A percentile compares a stretch with the other conserved stretches of the same genome.
Evolutionary conservation across 83 land plant species (phyloP).

Genomic region (Picea mariana): DNA sequence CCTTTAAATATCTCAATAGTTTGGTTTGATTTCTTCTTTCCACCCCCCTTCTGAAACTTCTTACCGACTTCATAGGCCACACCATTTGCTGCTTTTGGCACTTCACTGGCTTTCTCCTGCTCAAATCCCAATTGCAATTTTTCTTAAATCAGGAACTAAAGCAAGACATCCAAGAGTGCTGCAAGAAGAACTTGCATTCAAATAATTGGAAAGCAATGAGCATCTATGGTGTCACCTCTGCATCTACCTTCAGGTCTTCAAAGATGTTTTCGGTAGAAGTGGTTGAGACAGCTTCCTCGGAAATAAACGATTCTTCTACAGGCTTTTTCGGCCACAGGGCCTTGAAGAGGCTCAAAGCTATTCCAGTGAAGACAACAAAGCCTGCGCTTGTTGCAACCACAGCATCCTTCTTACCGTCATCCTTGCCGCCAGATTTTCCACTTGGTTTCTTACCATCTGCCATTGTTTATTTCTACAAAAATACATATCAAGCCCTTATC

Average conservation of each 20-base stretch:
- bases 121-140: neutral
- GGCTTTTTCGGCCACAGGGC: slow-evolving; percentile 9
- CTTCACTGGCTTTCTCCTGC: slow-evolving; percentile 5
- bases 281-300: neutral
- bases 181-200: neutral
- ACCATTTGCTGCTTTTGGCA: slow-evolving; percentile 1
- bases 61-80: neutral
- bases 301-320: neutral
- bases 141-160: neutral
- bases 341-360: neutral
- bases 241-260: slow-evolving; percentile 11
- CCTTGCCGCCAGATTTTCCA: neutral
- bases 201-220: neutral
- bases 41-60: slow-evolving; percentile 10
- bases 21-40: slow-evolving; percentile 6
- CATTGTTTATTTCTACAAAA: neutral
- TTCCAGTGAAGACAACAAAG: slow-evolving; percentile 15
- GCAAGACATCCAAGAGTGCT: neutral
- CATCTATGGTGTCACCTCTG: neutral
- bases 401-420: neutral
- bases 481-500: neutral
- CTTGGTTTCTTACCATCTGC: slow-evolving; percentile 7
- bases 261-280: neutral
- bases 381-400: slow-evolving; percentile 7
- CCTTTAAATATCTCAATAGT: slow-evolving; percentile 14